Percentiles rank a stretch among this genome's conserved stretches.
phyloP scores from a whole-genome alignment of 371 early-diverging fungal genomes.

The Batkoa obscura region DNA sequence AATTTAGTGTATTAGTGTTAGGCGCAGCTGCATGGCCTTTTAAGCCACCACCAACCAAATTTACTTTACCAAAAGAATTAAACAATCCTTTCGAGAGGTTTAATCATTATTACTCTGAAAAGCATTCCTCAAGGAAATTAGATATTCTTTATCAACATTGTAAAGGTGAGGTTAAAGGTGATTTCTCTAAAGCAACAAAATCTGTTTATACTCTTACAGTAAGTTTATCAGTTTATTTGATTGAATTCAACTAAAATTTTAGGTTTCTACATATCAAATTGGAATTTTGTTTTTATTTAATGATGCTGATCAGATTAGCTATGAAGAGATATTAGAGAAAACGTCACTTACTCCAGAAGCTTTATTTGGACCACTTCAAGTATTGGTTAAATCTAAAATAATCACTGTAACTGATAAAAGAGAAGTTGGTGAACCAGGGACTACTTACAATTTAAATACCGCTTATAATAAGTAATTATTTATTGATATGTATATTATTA shows the following conservation, averaged over 20 bases:
- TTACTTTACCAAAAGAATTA: constrained; percentile 68
- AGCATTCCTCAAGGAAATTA: constrained; percentile 67
- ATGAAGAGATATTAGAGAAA: constrained; percentile 33
- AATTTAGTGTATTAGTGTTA: constrained; percentile 72
- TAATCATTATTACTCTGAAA: constrained; percentile 59
- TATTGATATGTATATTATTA: not conserved
- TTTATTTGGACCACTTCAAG: constrained; percentile 43
- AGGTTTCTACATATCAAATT: constrained; percentile 75
- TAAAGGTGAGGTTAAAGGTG: constrained; percentile 74
- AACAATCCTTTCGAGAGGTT: constrained; percentile 60
- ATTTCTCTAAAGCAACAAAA: constrained; percentile 45
- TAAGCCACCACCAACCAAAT: constrained; percentile 44
- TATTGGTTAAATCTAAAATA: constrained; percentile 67
- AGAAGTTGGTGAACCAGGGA: constrained; percentile 24
- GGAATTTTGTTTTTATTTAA: constrained; percentile 75
- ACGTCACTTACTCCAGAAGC: constrained; percentile 54
- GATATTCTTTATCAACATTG: constrained; percentile 84
- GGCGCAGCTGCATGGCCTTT: constrained; percentile 86
- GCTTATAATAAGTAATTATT: constrained; percentile 53
- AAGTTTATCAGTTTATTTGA: constrained; percentile 10
- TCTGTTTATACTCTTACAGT: constrained; percentile 51
- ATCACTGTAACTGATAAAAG: constrained; percentile 25
- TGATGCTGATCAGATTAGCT: constrained; percentile 32
- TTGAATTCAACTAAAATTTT: not conserved
- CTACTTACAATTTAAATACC: constrained; percentile 50